phyloP scores from a whole-genome alignment of 2,329 filamentous ascomycete species.

The Bipolaris victoriae region DNA sequence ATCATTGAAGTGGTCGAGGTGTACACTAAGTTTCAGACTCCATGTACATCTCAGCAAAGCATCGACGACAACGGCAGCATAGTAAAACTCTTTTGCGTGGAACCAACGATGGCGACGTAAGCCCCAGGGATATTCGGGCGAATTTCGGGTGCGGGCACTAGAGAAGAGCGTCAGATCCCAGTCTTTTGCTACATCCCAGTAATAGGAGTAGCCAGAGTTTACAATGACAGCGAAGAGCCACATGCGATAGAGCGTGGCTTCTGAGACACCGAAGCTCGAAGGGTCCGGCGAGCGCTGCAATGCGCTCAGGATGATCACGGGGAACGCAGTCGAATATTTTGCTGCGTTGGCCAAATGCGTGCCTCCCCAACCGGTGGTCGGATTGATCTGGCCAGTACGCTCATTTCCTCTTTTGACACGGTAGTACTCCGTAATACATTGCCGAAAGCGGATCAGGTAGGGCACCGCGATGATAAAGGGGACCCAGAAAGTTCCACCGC shows the following conservation, averaged over 20 bases:
- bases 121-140: constrained; percentile 74
- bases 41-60: constrained; percentile 86
- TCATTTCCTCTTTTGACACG: constrained; percentile 67
- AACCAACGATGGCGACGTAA: constrained; percentile 78
- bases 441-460: constrained; percentile 83
- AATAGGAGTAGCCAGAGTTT: constrained; percentile 95
- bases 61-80: constrained; percentile 78
- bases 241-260: constrained; percentile 61
- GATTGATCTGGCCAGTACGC: constrained; percentile 46
- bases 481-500: constrained; percentile 78
- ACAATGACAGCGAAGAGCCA: constrained; percentile 73
- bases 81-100: constrained; percentile 76
- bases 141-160: constrained; percentile 60
- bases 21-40: constrained; percentile 83
- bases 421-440: constrained; percentile 87
- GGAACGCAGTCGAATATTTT: constrained; percentile 94
- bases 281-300: constrained; percentile 70
- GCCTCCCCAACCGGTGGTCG: constrained; percentile 71
- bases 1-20: constrained; percentile 82
- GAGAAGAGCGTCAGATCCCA: constrained; percentile 92
- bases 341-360: constrained; percentile 91
- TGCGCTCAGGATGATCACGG: constrained; percentile 81
- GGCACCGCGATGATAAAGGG: constrained; percentile 85
- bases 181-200: constrained; percentile 96
- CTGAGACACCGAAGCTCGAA: constrained; percentile 58